A percentile compares a stretch with the other conserved stretches of the same genome.
These are phyloP conservation scores for Crithidia sp. DNA, from an alignment of 208 protist species.

Conservation along the genomic window DNA sequence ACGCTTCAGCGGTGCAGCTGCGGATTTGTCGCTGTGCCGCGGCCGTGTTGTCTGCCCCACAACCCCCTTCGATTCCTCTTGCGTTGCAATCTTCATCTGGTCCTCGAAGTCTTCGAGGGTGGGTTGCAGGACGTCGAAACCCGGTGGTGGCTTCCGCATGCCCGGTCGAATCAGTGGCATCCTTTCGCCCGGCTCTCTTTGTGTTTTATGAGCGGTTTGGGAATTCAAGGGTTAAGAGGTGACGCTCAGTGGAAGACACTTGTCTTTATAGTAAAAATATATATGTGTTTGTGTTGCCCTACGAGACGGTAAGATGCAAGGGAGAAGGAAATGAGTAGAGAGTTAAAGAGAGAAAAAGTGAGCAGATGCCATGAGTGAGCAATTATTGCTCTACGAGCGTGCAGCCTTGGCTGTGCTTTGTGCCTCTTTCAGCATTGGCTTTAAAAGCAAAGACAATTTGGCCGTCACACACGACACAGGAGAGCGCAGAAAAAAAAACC, in stretches of 20 bases:
- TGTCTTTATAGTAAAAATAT: too few relatives aligned
- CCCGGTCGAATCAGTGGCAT: conserved; percentile 85
- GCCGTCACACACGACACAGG: too few relatives aligned
- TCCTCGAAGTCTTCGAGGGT: conserved; percentile 75
- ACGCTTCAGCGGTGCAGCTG: conserved; percentile 7
- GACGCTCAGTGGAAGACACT: too few relatives aligned
- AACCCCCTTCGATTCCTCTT: conserved; percentile 68
- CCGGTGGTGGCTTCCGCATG: conserved; percentile 81
- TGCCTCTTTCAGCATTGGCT: too few relatives aligned
- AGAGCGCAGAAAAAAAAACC: too few relatives aligned
- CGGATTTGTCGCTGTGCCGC: neutral
- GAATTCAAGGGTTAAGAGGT: too few relatives aligned
- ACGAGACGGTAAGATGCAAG: neutral
- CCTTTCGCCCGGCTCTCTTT: neutral
- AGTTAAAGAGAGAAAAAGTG: too few relatives aligned
- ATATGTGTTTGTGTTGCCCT: neutral
- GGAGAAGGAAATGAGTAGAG: neutral
- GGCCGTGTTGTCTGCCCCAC: conserved; percentile 45
- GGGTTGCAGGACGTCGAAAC: conserved; percentile 69
- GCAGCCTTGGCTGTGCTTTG: too few relatives aligned
- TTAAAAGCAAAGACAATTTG: too few relatives aligned
- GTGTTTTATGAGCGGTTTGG: too few relatives aligned
- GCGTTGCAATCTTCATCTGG: conserved; percentile 71
- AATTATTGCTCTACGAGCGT: too few relatives aligned
- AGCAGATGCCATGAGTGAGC: too few relatives aligned